Evolutionary conservation across 805 yeast species (phyloP), one percentile per base, ranked within the genome.

Genomic region (Kodamaea fukazawae): DNA sequence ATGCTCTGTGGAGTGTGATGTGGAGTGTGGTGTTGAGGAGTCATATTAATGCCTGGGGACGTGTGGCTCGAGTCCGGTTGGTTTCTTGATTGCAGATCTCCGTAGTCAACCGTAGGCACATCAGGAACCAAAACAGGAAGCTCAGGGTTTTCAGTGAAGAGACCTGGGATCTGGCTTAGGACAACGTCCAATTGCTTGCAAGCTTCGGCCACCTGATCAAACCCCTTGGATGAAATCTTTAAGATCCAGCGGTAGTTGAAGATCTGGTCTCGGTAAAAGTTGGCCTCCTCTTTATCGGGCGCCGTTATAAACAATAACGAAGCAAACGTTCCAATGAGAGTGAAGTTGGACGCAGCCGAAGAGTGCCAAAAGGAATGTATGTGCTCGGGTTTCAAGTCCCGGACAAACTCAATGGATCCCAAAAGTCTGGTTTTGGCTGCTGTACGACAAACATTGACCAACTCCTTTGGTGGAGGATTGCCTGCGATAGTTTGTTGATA

Each of bases 301-400:
- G 71, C 58, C 0, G 96, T 84, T 11, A 83, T 81, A 51, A 75
- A 86, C 40, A 90, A 63, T 9, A 90, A 67, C 0, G 95, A 82
- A 0, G 96, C 96, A 70, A 90, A 90, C 0, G 91, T 78, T 2
- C 96, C 96, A 29, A 89, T 86, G 27, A 86, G 62, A 5, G 95
- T 79, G 47, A 90, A 78, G 53, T 86, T 87, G 10, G 84, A 73
- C 0, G 93, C 73, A 0, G 96, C 77, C 1, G 89, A 78, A 1
- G 89, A 78, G 61, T 86, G 93, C 96, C 96, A 90, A 58, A 88
- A 89, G 8, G 95, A 79, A 55, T 82, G 90, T 34, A 87, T 72
- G 54, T 88, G 95, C 49, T 88, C 96, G 7, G 84, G 82, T 49
- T 81, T 82, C 57, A 90, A 70, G 44, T 79, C 83, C 36, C 82